A percentile compares a stretch with the other conserved stretches of the same genome.
Conservation (phyloP, 495 filamentous ascomycete genomes). For the Hyphodiscus hymeniophilus region DNA sequence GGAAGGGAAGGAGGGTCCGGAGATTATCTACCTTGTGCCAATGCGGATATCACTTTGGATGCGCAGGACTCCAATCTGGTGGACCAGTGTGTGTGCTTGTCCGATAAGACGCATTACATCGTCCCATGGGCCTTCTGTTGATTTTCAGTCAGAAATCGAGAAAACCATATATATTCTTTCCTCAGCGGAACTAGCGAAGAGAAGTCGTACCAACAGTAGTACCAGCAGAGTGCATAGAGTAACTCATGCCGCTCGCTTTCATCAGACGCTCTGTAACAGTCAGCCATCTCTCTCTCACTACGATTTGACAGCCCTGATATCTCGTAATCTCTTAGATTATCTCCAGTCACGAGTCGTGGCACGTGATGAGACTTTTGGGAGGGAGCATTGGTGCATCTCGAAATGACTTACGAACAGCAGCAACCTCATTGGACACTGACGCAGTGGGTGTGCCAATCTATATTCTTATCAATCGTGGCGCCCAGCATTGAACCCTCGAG, state of each 20-base stretch:
- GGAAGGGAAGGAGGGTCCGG: slow-evolving; percentile 4
- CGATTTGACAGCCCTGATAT: no score
- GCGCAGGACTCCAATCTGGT: slow-evolving; percentile 69
- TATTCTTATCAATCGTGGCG: slow-evolving; percentile 19
- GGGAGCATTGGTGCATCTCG: no score
- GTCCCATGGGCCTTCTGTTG: slow-evolving; percentile 81
- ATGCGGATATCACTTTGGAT: slow-evolving; percentile 87
- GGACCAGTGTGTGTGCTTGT: slow-evolving; percentile 78
- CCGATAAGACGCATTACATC: slow-evolving; percentile 83
- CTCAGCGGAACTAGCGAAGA: not conserved
- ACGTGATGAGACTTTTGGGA: no score
- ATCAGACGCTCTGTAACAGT: slow-evolving; percentile 53
- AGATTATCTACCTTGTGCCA: slow-evolving; percentile 60
- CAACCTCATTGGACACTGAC: slow-evolving; percentile 81
- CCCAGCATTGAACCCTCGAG: not conserved
- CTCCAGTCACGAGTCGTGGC: no score
- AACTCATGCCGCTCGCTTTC: slow-evolving; percentile 65
- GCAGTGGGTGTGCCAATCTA: slow-evolving; percentile 60
- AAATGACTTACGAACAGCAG: slow-evolving; percentile 51
- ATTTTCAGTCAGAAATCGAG: not conserved
- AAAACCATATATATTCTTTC: not conserved
- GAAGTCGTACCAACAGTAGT: slow-evolving; percentile 71
- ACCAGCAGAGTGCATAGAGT: slow-evolving; percentile 78
- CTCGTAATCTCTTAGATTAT: no score
- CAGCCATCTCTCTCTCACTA: no score